Evolutionary conservation across 1,139 yeast genomes (phyloP).

Genomic region (Suhomyces wounanorum): DNA sequence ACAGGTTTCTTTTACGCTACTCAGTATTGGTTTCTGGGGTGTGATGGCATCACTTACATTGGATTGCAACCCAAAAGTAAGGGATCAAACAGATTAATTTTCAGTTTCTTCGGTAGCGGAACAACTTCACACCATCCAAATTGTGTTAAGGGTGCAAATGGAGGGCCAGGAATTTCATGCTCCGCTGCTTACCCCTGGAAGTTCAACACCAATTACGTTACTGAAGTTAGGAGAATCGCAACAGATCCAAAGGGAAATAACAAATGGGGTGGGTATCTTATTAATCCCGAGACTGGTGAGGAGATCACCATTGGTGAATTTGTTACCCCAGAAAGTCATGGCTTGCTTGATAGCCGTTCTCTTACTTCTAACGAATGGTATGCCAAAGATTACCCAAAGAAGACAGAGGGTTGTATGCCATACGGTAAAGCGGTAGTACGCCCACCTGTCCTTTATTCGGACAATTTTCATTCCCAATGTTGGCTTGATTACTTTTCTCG

Average conservation of each 20-base stretch:
- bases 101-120: constrained; percentile 8
- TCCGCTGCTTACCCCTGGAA: constrained; percentile 6
- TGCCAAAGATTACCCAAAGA: not conserved
- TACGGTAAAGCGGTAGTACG: not conserved
- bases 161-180: constrained; percentile 8
- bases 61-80: constrained; percentile 3
- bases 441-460: not conserved
- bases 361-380: not conserved
- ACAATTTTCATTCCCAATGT: not conserved
- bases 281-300: constrained; percentile 1
- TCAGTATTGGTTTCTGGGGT: not conserved
- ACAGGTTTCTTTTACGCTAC: constrained; percentile 1
- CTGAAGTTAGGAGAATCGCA: constrained; percentile 1
- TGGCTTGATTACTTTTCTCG: not conserved
- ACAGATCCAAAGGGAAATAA: constrained; percentile 2
- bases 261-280: constrained; percentile 9
- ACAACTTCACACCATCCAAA: constrained; percentile 2
- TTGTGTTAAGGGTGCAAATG: constrained; percentile 4
- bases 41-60: not conserved
- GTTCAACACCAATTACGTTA: constrained; percentile 5
- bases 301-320: not conserved
- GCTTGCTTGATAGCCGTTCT: not conserved
- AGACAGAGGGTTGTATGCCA: not conserved
- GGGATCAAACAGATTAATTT: not conserved
- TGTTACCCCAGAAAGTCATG: not conserved